Conservation (phyloP, 2,329 filamentous ascomycete species). For the Pseudodiploospora longispora region DNA sequence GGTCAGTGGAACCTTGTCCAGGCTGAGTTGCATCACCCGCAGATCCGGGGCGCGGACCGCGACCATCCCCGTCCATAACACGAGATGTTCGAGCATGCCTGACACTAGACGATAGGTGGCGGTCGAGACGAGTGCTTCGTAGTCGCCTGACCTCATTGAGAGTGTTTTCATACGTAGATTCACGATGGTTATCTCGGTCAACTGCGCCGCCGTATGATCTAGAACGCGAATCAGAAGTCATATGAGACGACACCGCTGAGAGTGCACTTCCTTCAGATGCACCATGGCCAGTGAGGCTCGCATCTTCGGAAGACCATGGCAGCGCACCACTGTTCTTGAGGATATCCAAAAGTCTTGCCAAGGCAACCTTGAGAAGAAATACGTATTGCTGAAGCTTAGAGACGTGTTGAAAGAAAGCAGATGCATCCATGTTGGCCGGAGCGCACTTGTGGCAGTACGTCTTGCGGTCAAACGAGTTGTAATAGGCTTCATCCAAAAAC, state of each 20-base stretch:
- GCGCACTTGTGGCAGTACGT: slow-evolving; percentile 66
- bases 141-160: slow-evolving; percentile 90
- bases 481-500: slow-evolving; percentile 60
- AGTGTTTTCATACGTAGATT: slow-evolving; percentile 86
- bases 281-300: slow-evolving; percentile 34
- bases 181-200: slow-evolving; percentile 48
- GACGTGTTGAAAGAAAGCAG: slow-evolving; percentile 58
- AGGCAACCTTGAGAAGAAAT: slow-evolving; percentile 82
- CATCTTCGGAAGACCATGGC: slow-evolving; percentile 64
- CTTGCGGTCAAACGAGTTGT: slow-evolving; percentile 58
- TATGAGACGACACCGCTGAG: slow-evolving; percentile 46
- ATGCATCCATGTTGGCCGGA: slow-evolving; percentile 43
- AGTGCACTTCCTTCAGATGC: slow-evolving; percentile 39
- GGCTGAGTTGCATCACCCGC: slow-evolving; percentile 43
- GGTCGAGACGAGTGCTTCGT: slow-evolving; percentile 87
- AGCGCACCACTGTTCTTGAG: slow-evolving; percentile 76
- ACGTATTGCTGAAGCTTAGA: slow-evolving; percentile 91
- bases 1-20: slow-evolving; percentile 55
- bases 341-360: slow-evolving; percentile 82
- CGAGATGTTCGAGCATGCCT: slow-evolving; percentile 83
- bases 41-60: slow-evolving; percentile 67
- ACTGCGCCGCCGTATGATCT: slow-evolving; percentile 60
- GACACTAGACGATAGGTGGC: slow-evolving; percentile 87
- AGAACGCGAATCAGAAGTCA: slow-evolving; percentile 61
- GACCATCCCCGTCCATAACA: slow-evolving; percentile 62